A percentile compares a stretch with the other conserved stretches of the same genome.
These are phyloP conservation scores for Fraxinus ornus DNA, from an alignment of 305 asterid species.

Conservation along the genomic window DNA sequence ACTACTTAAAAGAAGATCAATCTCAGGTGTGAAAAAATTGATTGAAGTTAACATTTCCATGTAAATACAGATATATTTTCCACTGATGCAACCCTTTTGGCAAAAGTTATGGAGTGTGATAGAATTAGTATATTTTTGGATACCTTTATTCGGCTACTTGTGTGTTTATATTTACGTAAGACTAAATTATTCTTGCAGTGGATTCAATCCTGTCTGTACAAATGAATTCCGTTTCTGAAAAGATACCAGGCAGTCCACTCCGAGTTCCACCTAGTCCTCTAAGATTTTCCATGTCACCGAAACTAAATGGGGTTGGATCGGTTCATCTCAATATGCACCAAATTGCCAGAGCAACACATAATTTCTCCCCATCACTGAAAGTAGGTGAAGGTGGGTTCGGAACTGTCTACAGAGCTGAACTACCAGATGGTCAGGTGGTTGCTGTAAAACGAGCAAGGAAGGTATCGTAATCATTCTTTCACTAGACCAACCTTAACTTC, in stretches of 20 bases:
- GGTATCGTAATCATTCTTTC: slow-evolving; percentile 41
- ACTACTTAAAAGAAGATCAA: slow-evolving; percentile 1
- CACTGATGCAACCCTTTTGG: not conserved
- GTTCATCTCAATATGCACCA: slow-evolving; percentile 74
- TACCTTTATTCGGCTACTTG: not conserved
- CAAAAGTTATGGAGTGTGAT: not conserved
- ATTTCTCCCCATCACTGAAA: slow-evolving; percentile 59
- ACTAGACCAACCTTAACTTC: slow-evolving; percentile 8
- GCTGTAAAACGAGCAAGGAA: slow-evolving; percentile 92
- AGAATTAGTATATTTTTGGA: not conserved
- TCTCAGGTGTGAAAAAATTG: not conserved
- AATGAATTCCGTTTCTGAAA: slow-evolving; percentile 53
- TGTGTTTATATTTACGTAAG: slow-evolving; percentile 9
- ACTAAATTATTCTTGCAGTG: slow-evolving; percentile 45
- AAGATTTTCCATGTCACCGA: slow-evolving; percentile 87
- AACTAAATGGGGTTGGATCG: slow-evolving; percentile 78
- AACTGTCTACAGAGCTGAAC: slow-evolving; percentile 80
- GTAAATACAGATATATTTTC: not conserved
- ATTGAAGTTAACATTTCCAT: not conserved
- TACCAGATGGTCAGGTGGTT: slow-evolving; percentile 67
- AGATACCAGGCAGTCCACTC: slow-evolving; percentile 60
- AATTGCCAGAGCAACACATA: slow-evolving; percentile 67
- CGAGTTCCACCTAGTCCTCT: slow-evolving; percentile 94
- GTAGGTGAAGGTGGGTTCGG: slow-evolving; percentile 98
- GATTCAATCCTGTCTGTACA: slow-evolving; percentile 57